Base-by-base conservation (phyloP, 73 alveolate species). In the Paramecium sexaurelia region DNA sequence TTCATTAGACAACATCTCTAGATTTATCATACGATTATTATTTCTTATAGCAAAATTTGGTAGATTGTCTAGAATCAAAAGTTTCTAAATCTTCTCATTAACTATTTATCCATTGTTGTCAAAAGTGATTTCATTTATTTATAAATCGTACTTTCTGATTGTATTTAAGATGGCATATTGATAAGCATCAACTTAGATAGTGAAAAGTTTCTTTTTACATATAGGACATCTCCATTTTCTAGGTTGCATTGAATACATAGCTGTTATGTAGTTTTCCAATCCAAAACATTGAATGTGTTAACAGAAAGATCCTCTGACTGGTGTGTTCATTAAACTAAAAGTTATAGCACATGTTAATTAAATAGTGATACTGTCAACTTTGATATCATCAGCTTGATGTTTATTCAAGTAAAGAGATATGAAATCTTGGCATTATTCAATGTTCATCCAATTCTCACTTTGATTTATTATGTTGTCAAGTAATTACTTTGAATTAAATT, bases 171-270 rank as follows among this genome's bases (percentile, higher is more conserved):
- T 71, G 1, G 57, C 73, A 40, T 39, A 57, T 57, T 68, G 33
- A 36, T 68, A 88, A 0, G 91, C 56, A 68, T 88, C 94, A 22
- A 88, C 45, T 22, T 56, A 75, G 10, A 88, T 88, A 19, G 69
- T 71, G 26, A 37, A 88, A 8, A 75, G 37, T 88, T 69, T 88
- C 29, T 55, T 36, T 36, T 88, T 88, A 19, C 94, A 88, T 19
- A 88, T 41, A 8, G 91, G 91, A 45, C 94, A 88, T 68, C 73
- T 88, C 94, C 94, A 88, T 41, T 71, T 88, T 69, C 90, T 88
- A 6, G 94, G 94, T 67, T 56, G 24, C 78, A 61, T 68, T 5
- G 87, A 55, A 8, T 55, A 73, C 40, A 78, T 86, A 6, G 75
- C 51, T 24, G 73, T 75, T 15, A 88, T 88, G 35, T 37, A 78